Evolutionary conservation across 345 rosid species (phyloP), one percentile per base, ranked within the genome.

Genomic region (Cochlearia excelsa): DNA sequence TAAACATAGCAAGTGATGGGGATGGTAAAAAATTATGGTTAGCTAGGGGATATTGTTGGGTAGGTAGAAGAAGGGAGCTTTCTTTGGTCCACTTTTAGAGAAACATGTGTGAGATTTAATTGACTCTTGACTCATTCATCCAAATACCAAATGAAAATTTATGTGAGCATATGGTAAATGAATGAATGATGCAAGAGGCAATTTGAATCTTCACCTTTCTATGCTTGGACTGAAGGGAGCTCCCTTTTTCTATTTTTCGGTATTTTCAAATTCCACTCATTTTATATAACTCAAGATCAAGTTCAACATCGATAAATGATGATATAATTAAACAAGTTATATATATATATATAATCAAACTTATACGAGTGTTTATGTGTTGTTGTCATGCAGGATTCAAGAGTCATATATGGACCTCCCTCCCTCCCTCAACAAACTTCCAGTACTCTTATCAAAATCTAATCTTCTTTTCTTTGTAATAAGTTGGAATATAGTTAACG

Each of bases 161-260:
- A 26, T 43, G 11, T 54, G 9, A 1, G 4, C 47, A 66, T 59
- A 11, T 59, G 72, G 59, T 72, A 66, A 72, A 66, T 72, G 76
- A 72, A 38, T 72, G 16, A 66, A 72, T 72, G 72, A 72, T 66
- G 58, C 76, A 44, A 66, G 68, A 72, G 76, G 60, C 63, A 65
- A 46, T 4, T 66, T 72, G 63, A 67, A 27, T 72, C 76, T 72
- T 72, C 67, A 72, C 67, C 49, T 72, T 68, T 61, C 76, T 54
- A 66, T 54, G 72, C 59, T 72, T 72, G 76, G 76, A 72, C 76
- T 72, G 72, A 72, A 72, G 76, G 76, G 76, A 72, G 76, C 76
- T 72, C 76, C 76, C 71, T 72, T 28, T 47, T 7, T 54, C 1
- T 51, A 59, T 46, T 51, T 55, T 33, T 35, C 1, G 0, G 28